Conservation (phyloP, 192 early-diverging fungal species). For the Funneliformis geosporum region DNA sequence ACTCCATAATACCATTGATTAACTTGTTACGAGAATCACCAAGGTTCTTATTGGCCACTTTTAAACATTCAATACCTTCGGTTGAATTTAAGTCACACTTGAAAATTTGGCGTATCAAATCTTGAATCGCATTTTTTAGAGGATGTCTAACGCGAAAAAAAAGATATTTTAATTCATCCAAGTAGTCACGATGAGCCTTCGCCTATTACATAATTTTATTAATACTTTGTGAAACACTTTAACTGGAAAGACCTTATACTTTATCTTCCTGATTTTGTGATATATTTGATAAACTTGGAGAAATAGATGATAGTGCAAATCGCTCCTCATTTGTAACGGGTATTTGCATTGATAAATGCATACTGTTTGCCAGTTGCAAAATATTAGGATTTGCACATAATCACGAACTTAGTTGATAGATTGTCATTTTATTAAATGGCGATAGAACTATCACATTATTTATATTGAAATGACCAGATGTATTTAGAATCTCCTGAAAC, state of each 20-base stretch:
- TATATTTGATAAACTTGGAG: too few species aligned
- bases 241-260: too few species aligned
- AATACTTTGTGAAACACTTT: too few species aligned
- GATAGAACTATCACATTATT: neutral
- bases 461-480: too few species aligned
- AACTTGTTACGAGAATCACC: neutral
- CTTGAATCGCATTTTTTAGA: neutral
- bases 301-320: too few species aligned
- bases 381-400: neutral
- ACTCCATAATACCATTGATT: neutral
- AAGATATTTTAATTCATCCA: conserved; percentile 10
- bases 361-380: conserved; percentile 1
- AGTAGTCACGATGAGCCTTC: neutral
- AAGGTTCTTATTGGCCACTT: neutral
- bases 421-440: neutral
- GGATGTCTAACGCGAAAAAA: neutral
- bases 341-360: neutral
- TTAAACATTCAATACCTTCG: neutral
- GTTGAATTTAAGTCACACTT: neutral
- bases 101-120: neutral
- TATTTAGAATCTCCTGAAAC: neutral
- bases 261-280: too few species aligned
- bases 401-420: neutral
- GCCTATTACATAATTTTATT: too few species aligned
- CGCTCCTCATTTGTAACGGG: neutral